Evolutionary conservation across 352 stramenopile species (phyloP), one percentile per base, ranked within the genome.

Genomic region (Phytopythium vexans): DNA sequence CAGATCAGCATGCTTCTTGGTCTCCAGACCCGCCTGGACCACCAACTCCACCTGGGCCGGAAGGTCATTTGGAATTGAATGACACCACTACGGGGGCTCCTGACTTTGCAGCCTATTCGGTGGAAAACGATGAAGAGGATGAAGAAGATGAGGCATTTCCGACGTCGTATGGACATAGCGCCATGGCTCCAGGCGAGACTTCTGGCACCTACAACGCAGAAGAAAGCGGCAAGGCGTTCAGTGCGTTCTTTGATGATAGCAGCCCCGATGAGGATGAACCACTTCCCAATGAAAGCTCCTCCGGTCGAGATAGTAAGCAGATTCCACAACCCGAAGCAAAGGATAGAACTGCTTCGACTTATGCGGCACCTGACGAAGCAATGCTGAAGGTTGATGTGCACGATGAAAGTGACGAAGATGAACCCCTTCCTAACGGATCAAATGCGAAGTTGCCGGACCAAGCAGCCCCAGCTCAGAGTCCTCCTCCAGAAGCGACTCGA

Each of bases 91-190:
- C 31, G 49, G 46, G 54, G 27, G 27, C 16, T 49, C 27, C 35
- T 35, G 44, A 55, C 36, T 45, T 61, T 14, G 43, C 39, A n/a
- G 41, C 16, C 1, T 37, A 42, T 42, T 9, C 39, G 5, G 45
- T 54, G 2, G 46, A 66, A 31, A 32, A 67, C 31, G 67, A 82
- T 54, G 74, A 78, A 49, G 73, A 73, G 39, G 72, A 82, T n/a
- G 79, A 89, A 58, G 78, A 91, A 69, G 79, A 92, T 35, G 82
- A 92, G 62, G 79, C 73, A 21, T 90, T 92, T 50, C 82, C 82
- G 38, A 55, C 54, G 34, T 72, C 75, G 7, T 89, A 81, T 54
- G 66, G 64, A 3, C 50, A 51, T 2, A 49, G 63, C n/a, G 62
- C 68, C 5, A 50, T 59, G n/a, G 60, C 54, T 49, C 73, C 65